Evolutionary conservation across 257 asterid genomes (phyloP), one percentile per base, ranked within the genome.

Genomic region (Solanum chiquidenum): DNA sequence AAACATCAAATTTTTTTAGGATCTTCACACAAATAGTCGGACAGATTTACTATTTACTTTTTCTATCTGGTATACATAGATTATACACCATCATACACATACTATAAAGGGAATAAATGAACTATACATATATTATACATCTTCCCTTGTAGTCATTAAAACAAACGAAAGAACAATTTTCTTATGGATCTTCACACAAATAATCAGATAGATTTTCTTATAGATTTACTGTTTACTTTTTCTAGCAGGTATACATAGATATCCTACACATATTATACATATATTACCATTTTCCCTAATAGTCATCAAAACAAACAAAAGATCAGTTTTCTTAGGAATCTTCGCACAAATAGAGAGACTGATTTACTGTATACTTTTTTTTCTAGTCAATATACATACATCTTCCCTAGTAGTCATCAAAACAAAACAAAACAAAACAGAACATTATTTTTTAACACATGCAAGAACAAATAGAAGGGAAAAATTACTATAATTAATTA

Each of bases 231-330:
- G 3, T 21, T 58, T 58, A 58, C 68, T 58, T 21, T 58, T 58
- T 21, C n/a, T 58, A 58, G 12, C 5, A 18, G 21, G 6, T 49
- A 58, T 58, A 20, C 62, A 58, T 21, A 58, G 5, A 58, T 3
- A 8, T 58, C 27, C 8, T 21, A 21, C 68, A 21, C 68, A 58
- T 58, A 58, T 21, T 8, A 58, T 58, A 8, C 68, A 9, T 58
- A 58, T 58, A 58, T 58, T 58, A 58, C n/a, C 66, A 49, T 29
- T 80, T 86, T 7, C 89, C 94, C 92, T 88, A 55, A 25, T 89
- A 64, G 7, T 64, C 72, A 64, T 64, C 18, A 64, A 64, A 64
- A 64, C 7, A 64, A 58, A 58, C 25, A 21, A 58, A 58, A 20
- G 12, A 58, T 21, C 27, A 58, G 7, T 20, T 58, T 21, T 58